A percentile compares a stretch with the other conserved stretches of the same genome.
Evolutionary conservation across 345 rosid species (phyloP).

Genomic region (Euphorbia peplus): DNA sequence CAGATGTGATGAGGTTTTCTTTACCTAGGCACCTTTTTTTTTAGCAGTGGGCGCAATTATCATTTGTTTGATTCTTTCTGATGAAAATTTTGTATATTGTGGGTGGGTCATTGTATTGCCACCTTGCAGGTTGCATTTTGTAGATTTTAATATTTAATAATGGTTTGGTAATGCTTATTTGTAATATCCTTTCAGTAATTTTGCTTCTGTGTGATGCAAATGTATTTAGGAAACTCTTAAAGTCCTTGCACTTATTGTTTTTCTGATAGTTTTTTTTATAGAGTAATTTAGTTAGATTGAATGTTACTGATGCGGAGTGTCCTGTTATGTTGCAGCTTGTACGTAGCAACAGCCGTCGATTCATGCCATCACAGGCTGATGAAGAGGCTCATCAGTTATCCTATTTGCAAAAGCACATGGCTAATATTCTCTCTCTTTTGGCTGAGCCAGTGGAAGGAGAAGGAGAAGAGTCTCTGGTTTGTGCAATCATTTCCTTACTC

Average conservation of each 20-base stretch:
- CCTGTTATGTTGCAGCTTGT: conserved; percentile 64
- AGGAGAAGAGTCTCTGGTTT: conserved; percentile 85
- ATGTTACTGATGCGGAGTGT: conserved; percentile 11
- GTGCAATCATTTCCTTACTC: conserved; percentile 17
- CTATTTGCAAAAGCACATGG: conserved; percentile 90
- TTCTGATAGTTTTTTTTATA: neutral
- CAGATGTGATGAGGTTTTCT: neutral
- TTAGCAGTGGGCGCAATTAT: neutral
- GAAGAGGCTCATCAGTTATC: conserved; percentile 98
- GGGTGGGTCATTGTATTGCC: neutral
- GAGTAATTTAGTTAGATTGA: conserved; percentile 1
- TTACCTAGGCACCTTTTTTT: neutral
- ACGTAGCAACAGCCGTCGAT: conserved; percentile 95
- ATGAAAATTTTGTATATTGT: neutral
- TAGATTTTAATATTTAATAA: neutral
- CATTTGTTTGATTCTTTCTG: neutral
- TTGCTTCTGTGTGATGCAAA: neutral
- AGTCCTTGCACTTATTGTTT: too few relatives aligned
- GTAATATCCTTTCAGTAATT: neutral
- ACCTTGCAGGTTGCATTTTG: neutral
- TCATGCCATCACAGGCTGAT: conserved; percentile 92
- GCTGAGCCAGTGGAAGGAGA: conserved; percentile 91
- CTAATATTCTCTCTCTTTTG: conserved; percentile 78
- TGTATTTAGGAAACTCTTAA: neutral
- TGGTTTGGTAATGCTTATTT: neutral